These are phyloP conservation scores for Suillus discolor DNA, from an alignment of 768 basidiomycete genomes.

Conservation along the genomic window DNA sequence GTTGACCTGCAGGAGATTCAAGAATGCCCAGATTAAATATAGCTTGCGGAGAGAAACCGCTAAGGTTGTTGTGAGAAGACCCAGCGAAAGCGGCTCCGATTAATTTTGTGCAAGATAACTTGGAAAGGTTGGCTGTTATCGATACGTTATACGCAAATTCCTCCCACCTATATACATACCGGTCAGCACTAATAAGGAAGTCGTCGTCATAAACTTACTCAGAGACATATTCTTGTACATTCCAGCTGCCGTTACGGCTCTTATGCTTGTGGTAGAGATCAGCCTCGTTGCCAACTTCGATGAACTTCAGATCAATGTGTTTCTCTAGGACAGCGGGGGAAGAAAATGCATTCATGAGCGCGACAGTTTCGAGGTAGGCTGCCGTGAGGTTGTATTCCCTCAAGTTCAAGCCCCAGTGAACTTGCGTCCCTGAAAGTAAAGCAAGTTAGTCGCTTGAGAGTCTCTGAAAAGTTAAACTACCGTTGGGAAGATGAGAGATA, in stretches of 20 bases:
- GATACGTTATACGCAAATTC: slow-evolving; percentile 53
- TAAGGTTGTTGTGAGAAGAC: slow-evolving; percentile 44
- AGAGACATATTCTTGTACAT: slow-evolving; percentile 45
- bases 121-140: slow-evolving; percentile 38
- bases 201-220: slow-evolving; percentile 41
- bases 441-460: not conserved
- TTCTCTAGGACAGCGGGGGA: slow-evolving; percentile 39
- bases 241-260: slow-evolving; percentile 41
- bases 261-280: slow-evolving; percentile 56
- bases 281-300: slow-evolving; percentile 66
- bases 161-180: slow-evolving; percentile 48
- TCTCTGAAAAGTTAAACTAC: slow-evolving; percentile 30
- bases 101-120: slow-evolving; percentile 44
- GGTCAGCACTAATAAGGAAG: not conserved
- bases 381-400: slow-evolving; percentile 54
- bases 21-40: slow-evolving; percentile 56
- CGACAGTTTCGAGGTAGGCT: slow-evolving; percentile 47
- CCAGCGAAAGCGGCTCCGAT: slow-evolving; percentile 52
- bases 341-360: slow-evolving; percentile 52
- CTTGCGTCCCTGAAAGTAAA: slow-evolving; percentile 51
- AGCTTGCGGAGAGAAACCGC: slow-evolving; percentile 63
- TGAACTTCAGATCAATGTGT: slow-evolving; percentile 52
- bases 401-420: slow-evolving; percentile 72
- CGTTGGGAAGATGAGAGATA: slow-evolving; percentile 51
- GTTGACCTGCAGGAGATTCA: slow-evolving; percentile 44